Evolutionary conservation across 192 early-diverging fungal species (phyloP), one percentile per base, ranked within the genome.

Genomic region (Pilaira anomala): DNA sequence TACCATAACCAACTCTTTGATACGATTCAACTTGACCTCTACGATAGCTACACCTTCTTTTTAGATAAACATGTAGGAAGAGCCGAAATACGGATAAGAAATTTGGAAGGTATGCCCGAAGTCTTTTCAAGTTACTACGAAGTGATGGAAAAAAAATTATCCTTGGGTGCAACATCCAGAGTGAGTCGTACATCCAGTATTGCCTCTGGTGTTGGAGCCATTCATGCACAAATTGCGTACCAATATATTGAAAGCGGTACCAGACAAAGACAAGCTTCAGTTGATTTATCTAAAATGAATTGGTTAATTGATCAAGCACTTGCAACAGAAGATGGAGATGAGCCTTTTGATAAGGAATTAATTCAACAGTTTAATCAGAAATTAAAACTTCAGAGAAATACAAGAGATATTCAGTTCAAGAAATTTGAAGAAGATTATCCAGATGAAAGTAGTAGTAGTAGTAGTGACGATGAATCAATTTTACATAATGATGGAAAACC

Each of bases 1-100:
- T 89, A 85, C 52, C 89, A 91, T 57, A 83, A 79, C 49, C 89
- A 91, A 76, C 77, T 91, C 5, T 91, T 91, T 76, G 89, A 87
- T 29, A 88, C 87, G 9, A 69, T 78, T 18, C 82, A 88, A 58
- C 72, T 91, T 50, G 89, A 91, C 63, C 62, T 91, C 8, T 91
- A 85, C 44, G 86, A 89, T 42, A 53, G 21, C 21, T 80, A 82
- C 60, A 78, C 77, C 3, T 58, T 91, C 41, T 75, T 88, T 7
- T 75, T 85, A 3, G 88, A 91, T 56, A 76, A 77, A 24, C 81
- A 83, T 56, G 68, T 91, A 16, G 89, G 89, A 2, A 78, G 89
- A 22, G 80, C 83, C 7, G 89, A 91, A 71, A 85, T 91, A 24
- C 80, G 83, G 14, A 59, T 89, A 3, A 78, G 76, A 9, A 76